Evolutionary conservation across 1,284 basidiomycete species (phyloP), one percentile per base, ranked within the genome.

Genomic region (Waitea zeae): DNA sequence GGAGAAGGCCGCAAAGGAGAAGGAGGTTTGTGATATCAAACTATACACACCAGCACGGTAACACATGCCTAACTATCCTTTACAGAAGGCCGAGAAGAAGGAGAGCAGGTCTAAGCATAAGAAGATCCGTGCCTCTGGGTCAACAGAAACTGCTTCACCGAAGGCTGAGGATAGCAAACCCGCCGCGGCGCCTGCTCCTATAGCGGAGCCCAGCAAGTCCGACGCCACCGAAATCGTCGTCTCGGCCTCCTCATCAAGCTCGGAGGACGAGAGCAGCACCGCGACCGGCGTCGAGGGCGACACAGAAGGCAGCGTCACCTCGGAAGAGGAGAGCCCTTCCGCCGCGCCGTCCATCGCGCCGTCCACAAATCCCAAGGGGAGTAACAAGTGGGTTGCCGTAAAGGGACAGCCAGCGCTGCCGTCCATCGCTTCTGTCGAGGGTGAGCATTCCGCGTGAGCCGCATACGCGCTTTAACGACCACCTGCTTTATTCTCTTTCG

Each of bases 301-400:
- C 17, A n/a, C n/a, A n/a, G 78, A 80, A 50, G 74, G 74, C 46
- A 79, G 73, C 44, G 56, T 75, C 42, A 73, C 76, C 4, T 78
- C 78, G 32, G 78, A 81, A 43, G 75, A 76, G 42, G 74, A 75
- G 22, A 66, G 62, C 40, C 49, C 52, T 34, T 51, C 50, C 32
- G 49, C 45, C 30, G 39, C 46, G 27, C 39, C 42, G 26, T 41
- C 40, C 12, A 42, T 48, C 15, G 51, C 53, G 14, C 38, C 40
- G 33, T 36, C 42, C 18, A 42, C 41, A 35, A 59, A 44, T 29
- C 49, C 57, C 13, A 38, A 33, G 20, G 24, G 33, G 44, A 67
- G 66, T 47, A 75, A 80, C 48, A 79, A 76, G 47, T 82, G 80
- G 79, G 67, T 83, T 36, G 59, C 76, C 18, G 70, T 83, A 45